Percentiles rank a stretch among this genome's conserved stretches.
These are phyloP conservation scores for Aspergillus costaricaensis DNA, from an alignment of 2,329 filamentous ascomycete genomes.

Conservation along the genomic window DNA sequence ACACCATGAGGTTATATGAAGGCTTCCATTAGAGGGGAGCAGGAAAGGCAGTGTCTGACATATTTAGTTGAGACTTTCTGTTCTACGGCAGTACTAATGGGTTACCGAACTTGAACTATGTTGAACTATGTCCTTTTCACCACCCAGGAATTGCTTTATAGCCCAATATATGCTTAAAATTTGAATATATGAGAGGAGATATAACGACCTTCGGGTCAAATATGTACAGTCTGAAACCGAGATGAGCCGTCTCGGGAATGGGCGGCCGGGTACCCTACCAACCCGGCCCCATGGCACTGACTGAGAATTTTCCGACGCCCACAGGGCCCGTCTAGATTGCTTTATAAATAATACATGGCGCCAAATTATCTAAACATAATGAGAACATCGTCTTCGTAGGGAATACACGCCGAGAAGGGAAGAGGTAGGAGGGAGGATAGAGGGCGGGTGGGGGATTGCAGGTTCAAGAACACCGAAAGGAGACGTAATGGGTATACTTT, in stretches of 20 bases:
- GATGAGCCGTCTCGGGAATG: background rate
- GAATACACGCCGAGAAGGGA: constrained; percentile 11
- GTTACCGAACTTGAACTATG: background rate
- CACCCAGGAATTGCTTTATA: background rate
- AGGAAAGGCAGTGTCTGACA: no score
- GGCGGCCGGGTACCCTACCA: background rate
- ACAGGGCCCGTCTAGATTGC: constrained; percentile 23
- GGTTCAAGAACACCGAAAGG: background rate
- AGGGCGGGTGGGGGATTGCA: background rate
- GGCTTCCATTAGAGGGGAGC: no score
- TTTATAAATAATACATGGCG: constrained; percentile 24
- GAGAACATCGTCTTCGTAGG: constrained; percentile 13
- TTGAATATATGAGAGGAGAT: constrained; percentile 20
- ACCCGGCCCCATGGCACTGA: constrained; percentile 10
- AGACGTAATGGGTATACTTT: background rate
- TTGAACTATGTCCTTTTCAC: background rate
- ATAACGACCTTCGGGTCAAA: constrained; percentile 10
- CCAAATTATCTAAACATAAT: constrained; percentile 13
- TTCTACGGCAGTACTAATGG: no score
- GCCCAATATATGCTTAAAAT: background rate
- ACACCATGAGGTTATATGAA: no score
- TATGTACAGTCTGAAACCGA: constrained; percentile 22
- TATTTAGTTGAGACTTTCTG: no score
- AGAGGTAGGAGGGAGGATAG: background rate
- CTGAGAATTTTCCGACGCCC: constrained; percentile 16